These are phyloP conservation scores for Annulohypoxylon truncatum DNA, from an alignment of 2,329 filamentous ascomycete genomes.

Conservation along the genomic window DNA sequence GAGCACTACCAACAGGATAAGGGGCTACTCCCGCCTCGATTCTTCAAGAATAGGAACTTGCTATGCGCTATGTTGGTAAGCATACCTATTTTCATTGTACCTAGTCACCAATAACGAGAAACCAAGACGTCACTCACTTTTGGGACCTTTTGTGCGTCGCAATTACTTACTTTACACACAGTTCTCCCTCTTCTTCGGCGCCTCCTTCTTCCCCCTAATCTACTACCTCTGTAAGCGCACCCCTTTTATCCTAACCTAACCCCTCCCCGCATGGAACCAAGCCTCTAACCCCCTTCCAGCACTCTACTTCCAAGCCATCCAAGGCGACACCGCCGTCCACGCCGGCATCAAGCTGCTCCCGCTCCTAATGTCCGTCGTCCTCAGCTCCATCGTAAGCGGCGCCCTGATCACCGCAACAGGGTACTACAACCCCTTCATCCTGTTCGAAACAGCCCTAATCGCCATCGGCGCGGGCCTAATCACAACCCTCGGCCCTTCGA, in stretches of 20 bases:
- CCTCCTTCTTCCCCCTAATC: slow-evolving; percentile 63
- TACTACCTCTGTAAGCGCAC: slow-evolving; percentile 62
- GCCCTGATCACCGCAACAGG: slow-evolving; percentile 52
- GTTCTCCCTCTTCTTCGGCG: slow-evolving; percentile 57
- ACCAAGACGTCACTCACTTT: neutral
- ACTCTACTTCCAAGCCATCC: slow-evolving; percentile 66
- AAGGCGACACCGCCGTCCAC: slow-evolving; percentile 63
- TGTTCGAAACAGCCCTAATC: slow-evolving; percentile 53
- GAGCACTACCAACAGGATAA: slow-evolving; percentile 60
- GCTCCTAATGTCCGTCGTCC: slow-evolving; percentile 62
- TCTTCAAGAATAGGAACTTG: slow-evolving; percentile 60
- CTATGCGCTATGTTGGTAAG: slow-evolving; percentile 45
- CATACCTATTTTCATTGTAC: neutral
- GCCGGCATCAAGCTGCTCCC: slow-evolving; percentile 67
- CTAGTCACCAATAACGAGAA: neutral
- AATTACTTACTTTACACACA: slow-evolving; percentile 41
- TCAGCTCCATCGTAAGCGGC: slow-evolving; percentile 60
- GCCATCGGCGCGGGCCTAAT: slow-evolving; percentile 65
- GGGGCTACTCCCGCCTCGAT: slow-evolving; percentile 61
- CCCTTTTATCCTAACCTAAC: neutral
- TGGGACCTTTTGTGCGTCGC: neutral
- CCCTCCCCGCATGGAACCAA: neutral
- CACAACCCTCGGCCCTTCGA: slow-evolving; percentile 62
- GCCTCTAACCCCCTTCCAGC: slow-evolving; percentile 48
- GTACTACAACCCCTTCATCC: slow-evolving; percentile 59